Base-by-base conservation (phyloP, 2,329 filamentous ascomycete genomes). In the Colletotrichum gigasporum region DNA sequence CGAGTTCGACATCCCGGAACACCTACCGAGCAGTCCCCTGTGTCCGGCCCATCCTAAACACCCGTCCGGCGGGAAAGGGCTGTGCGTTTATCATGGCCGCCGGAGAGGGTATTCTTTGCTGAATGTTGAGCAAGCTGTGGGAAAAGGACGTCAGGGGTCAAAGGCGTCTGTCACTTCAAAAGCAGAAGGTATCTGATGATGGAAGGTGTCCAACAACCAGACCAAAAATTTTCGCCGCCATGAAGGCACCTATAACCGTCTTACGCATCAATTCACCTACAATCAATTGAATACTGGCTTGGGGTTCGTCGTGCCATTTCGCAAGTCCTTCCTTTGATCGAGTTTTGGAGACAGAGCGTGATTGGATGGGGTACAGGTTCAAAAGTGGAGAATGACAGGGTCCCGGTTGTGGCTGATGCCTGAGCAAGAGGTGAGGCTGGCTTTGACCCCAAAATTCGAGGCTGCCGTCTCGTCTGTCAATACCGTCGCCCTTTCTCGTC, bases 71-170 rank as follows among this genome's bases (percentile, higher is more conserved):
- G 82, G 83, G 4, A 79, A 75, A 5, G 83, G 81, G 0, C 63
- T 85, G 3, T 86, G 84, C 58, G 82, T 86, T 2, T 84, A 83
- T 66, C 82, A 84, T 51, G 82, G 82, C 2, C 74, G 82, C 30
- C 70, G 72, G 50, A 76, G 58, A 11, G 35, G 34, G 3, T 20
- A 35, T 11, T 66, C 57, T 6, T 7, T 30, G 14, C 45, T 55
- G 11, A 62, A 50, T 22, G 18, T 59, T 32, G 63, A 50, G 8
- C 48, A 57, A 9, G 42, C 14, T 11, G 18, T 52, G 34, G 56
- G 41, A 9, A 47, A 62, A 18, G 57, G 62, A 24, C 65, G 62
- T 18, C 62, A 67, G 35, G 62, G 56, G 5, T 67, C 65, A 16
- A 62, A 67, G 37, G 62, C 65, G 14, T 51, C 54, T 32, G 61